Base-by-base conservation (phyloP, 176 grass and related monocot genomes). In the Triticum turgidum region DNA sequence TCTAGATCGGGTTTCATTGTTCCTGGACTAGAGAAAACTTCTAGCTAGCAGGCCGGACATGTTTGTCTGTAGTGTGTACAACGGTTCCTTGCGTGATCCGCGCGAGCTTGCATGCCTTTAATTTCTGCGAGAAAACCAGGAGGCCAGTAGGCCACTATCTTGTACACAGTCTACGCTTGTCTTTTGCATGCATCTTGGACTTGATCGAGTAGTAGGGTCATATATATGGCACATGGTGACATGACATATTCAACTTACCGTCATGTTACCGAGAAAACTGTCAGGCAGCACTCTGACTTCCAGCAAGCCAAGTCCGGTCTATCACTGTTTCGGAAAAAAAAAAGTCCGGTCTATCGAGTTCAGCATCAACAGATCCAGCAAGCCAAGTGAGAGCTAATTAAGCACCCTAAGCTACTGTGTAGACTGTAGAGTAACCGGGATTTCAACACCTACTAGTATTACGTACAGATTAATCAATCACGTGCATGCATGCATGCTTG, bases 221-320 rank as follows among this genome's bases (percentile, higher is more conserved):
- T 42, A 74, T 74, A 24, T 42, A 72, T 72, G 69, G 37, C 70
- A 73, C 70, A 73, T 45, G 21, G 66, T 3, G 30, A 68, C 68
- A 73, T 41, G 65, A 6, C 65, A 73, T 13, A 51, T 75, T 49
- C 72, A 75, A 49, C 42, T 3, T 24, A 51, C 41, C 17, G 27
- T 49, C 72, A 75, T 75, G 42, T 51, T 74, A 51, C 72, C 72
- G 42, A 30, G 9, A 75, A 51, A 75, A 49, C 72, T 75, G 42
- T 51, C 22, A 73, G 21, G 11, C 70, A 45, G 70, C 24, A 29
- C 72, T 47, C 41, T 8, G 71, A 27, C 71, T 47, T 73, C 5
- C 11, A 44, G 10, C 37, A 74, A 8, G 14, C 7, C 12, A 38
- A 73, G 70, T 74, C 8, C 44, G 45, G 71, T 74, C 49, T 52